A percentile compares a stretch with the other conserved stretches of the same genome.
Evolutionary conservation across 768 basidiomycete genomes (phyloP).

Genomic region (Tylopilus sp.): DNA sequence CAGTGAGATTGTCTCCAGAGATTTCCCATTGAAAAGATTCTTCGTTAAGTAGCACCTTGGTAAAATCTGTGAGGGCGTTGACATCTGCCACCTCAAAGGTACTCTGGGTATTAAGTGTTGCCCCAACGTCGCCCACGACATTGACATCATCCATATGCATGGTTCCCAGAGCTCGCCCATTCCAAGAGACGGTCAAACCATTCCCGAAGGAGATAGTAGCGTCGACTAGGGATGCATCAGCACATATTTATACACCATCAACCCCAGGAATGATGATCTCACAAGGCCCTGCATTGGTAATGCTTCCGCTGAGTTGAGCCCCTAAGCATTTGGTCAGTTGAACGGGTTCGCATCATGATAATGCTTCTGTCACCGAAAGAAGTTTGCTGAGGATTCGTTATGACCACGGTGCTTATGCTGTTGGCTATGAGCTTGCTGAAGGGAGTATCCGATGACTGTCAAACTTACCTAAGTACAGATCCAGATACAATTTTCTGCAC

Average conservation of each 20-base stretch:
- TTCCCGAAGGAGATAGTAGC: conserved; percentile 62
- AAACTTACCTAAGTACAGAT: conserved; percentile 50
- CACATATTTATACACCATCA: background rate
- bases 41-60: conserved; percentile 59
- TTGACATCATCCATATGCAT: conserved; percentile 59
- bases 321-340: conserved; percentile 30
- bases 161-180: conserved; percentile 51
- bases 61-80: conserved; percentile 58
- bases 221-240: conserved; percentile 44
- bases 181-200: conserved; percentile 62
- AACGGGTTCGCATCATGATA: background rate
- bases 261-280: conserved; percentile 21
- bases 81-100: conserved; percentile 58
- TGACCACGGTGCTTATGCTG: conserved; percentile 59
- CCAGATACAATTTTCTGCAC: conserved; percentile 67
- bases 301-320: conserved; percentile 54
- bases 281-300: conserved; percentile 74
- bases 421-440: background rate
- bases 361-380: conserved; percentile 46
- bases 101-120: conserved; percentile 49
- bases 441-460: background rate
- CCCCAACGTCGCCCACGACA: conserved; percentile 64
- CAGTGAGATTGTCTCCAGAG: conserved; percentile 58
- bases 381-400: conserved; percentile 51
- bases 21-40: conserved; percentile 72